A percentile compares a stretch with the other conserved stretches of the same genome.
Evolutionary conservation across 306 rosid species (phyloP).

Genomic region (Bauhinia variegata): DNA sequence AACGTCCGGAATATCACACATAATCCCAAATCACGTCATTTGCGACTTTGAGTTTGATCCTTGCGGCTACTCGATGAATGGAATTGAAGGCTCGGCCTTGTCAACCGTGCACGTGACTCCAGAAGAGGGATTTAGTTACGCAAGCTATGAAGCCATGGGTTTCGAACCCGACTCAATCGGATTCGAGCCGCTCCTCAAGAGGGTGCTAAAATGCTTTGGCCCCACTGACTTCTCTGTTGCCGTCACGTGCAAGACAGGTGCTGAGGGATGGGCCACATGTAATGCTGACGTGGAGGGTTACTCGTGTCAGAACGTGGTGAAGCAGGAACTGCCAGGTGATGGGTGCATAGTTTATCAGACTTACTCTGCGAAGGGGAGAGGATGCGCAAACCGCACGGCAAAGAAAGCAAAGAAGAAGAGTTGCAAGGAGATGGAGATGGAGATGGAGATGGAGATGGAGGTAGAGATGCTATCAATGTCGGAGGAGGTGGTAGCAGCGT

Average conservation of each 20-base stretch:
- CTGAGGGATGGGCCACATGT: conserved; percentile 31
- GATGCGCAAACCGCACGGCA: conserved; percentile 15
- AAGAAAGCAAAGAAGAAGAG: not conserved
- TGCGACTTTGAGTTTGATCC: conserved; percentile 68
- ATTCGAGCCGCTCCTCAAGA: conserved; percentile 23
- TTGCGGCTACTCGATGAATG: conserved; percentile 73
- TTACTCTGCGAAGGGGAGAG: conserved; percentile 18
- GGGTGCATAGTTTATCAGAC: conserved; percentile 46
- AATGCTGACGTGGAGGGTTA: conserved; percentile 53
- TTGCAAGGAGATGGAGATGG: conserved; percentile 20
- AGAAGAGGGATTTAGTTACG: conserved; percentile 66
- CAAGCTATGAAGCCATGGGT: conserved; percentile 62
- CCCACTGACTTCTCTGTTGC: conserved; percentile 53
- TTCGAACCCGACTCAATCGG: conserved; percentile 22
- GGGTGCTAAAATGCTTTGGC: conserved; percentile 50
- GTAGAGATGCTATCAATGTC: not conserved
- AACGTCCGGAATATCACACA: conserved; percentile 45
- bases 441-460: conserved; percentile 33
- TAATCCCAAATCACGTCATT: conserved; percentile 49
- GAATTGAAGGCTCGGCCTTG: conserved; percentile 54
- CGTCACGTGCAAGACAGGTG: conserved; percentile 43
- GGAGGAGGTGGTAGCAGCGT: not conserved
- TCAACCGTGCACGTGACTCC: conserved; percentile 79
- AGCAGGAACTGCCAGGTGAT: conserved; percentile 52
- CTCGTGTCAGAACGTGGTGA: conserved; percentile 44